Base-by-base conservation (phyloP, 495 filamentous ascomycete genomes). In the Hyaloscypha bicolor region DNA sequence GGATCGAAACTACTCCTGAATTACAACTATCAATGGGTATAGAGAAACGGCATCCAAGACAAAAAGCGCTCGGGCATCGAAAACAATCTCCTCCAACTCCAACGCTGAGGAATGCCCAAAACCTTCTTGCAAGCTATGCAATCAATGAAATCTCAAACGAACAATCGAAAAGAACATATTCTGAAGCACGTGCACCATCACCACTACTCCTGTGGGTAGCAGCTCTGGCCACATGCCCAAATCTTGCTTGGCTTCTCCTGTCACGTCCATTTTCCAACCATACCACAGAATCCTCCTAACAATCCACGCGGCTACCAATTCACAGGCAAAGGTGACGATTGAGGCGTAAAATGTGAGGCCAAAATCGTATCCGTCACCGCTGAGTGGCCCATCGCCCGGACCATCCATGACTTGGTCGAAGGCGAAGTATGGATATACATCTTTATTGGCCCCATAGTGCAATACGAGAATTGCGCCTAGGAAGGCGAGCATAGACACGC, bases 101-200 rank as follows among this genome's bases (percentile, higher is more conserved):
- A 56, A 25, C 29, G 60, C 42, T 31, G 9, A 63, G 16, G 4
- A 29, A 42, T 42, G 12, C 35, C 59, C 21, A 42, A 61, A 61
- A 9, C 53, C 29, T 29, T 56, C 53, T 14, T 30, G 59, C 59
- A 61, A 42, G 22, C 59, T 33, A 55, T 63, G 39, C 32, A 57
- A 33, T 80, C 69, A 82, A 66, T 79, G 77, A 77, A 89, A 89
- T 67, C 82, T 79, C 69, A 89, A 72, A 66, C 86, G 79, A 30
- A 87, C 82, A 70, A 89, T 88, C 25, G 83, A 83, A 70, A 89
- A 87, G 25, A 89, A 61, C 87, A 89, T 89, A 68, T 88, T 89
- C 76, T 88, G 86, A 74, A 88, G 71, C 31, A 89, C 87, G 67
- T 89, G 87, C 70, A 89, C 76, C 77, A 84, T 83, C 16, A 88